These are phyloP conservation scores for Croton setiger DNA, from an alignment of 441 rosid genomes.

Conservation along the genomic window DNA sequence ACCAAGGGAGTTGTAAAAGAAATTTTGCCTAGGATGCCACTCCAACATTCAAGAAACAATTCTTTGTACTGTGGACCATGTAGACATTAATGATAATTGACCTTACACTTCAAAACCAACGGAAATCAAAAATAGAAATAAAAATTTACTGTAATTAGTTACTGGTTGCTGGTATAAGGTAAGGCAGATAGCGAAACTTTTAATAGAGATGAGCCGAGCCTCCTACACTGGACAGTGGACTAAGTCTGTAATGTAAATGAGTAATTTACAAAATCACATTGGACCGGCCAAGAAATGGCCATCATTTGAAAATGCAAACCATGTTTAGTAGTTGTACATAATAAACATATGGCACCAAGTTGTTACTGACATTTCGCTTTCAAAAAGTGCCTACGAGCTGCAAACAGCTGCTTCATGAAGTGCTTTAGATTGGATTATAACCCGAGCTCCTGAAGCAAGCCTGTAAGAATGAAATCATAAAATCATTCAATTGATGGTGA, in stretches of 20 bases:
- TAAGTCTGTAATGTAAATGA: slow-evolving; percentile 1
- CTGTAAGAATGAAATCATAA: slow-evolving; percentile 41
- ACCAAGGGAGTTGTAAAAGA: too few species aligned
- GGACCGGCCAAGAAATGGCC: slow-evolving; percentile 26
- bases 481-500: slow-evolving; percentile 10
- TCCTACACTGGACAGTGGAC: slow-evolving; percentile 2
- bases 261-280: slow-evolving; percentile 30
- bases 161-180: too few species aligned
- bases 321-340: slow-evolving; percentile 17
- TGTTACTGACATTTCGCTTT: slow-evolving; percentile 9
- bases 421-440: slow-evolving; percentile 77
- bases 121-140: too few species aligned
- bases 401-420: slow-evolving; percentile 33
- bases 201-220: slow-evolving; percentile 25
- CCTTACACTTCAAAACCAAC: too few species aligned
- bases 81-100: too few species aligned
- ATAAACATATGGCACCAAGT: slow-evolving; percentile 24
- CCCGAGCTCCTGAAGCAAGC: slow-evolving; percentile 99
- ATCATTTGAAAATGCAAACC: slow-evolving; percentile 42
- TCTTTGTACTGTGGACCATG: too few species aligned
- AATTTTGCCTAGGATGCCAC: too few species aligned
- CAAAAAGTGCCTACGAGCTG: slow-evolving; percentile 30
- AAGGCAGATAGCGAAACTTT: neutral
- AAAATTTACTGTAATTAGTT: too few species aligned
- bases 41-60: too few species aligned